Base-by-base conservation (phyloP, 768 basidiomycete species). In the Lactarius pseudohatsudake region DNA sequence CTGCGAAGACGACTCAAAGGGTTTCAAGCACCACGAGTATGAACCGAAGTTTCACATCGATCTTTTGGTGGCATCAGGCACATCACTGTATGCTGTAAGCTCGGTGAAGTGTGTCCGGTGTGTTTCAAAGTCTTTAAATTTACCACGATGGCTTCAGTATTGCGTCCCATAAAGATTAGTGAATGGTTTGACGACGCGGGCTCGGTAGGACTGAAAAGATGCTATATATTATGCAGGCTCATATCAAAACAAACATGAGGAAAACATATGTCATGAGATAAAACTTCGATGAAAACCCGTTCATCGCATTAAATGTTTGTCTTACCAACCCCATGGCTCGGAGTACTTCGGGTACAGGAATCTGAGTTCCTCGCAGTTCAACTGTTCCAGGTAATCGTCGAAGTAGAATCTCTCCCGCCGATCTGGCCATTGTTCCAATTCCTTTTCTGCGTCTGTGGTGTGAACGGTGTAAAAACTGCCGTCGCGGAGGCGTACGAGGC, bases 381-480 rank as follows among this genome's bases (percentile, higher is more conserved):
- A 10, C 36, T 68, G 54, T 36, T 68, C 67, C 45, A 68, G 43
- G 38, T 66, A 58, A 28, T 68, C 56, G 38, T 61, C 59, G n/a
- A 68, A 61, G 13, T 66, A 68, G n/a, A 58, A 58, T 34, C 59
- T 68, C 59, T 50, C 56, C 22, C 59, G 47, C 56, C 60, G 59
- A 22, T 40, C 43, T 1, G 64, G 56, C 67, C 67, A 68, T 15
- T 32, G 64, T 40, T 68, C 67, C 16, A 68, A 45, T 40, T 58
- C 59, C 11, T 55, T 60, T 53, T 58, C 30, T 11, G 22, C 53
- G 16, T 53, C 40, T 30, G 11, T 34, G 38, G 22, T n/a, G 28
- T 50, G 58, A 20, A 68, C 45, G 9, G 59, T 66, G 40, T 68
- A 68, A 34, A 65, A 55, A 7, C 34, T 40, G 20, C 40, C 56